Conservation (phyloP, 257 asterid genomes). For the Thymus mandschuricus region DNA sequence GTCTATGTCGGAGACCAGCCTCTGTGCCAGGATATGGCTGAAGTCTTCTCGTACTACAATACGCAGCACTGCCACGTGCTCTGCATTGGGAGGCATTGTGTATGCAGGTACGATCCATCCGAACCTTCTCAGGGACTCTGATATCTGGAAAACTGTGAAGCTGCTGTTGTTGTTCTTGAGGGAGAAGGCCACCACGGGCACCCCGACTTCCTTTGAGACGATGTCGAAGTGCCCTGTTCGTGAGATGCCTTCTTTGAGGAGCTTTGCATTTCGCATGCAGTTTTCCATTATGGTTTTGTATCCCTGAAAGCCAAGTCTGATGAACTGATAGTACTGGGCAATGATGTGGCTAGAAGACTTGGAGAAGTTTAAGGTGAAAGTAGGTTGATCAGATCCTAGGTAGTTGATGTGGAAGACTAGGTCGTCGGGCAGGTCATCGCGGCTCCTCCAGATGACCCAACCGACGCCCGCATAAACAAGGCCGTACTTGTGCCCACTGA, state of each 20-base stretch:
- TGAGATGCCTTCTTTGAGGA: constrained; percentile 54
- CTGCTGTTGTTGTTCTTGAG: constrained; percentile 66
- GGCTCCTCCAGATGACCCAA: constrained; percentile 78
- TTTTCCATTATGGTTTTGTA: constrained; percentile 68
- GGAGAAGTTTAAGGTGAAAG: constrained; percentile 80
- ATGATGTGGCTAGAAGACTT: constrained; percentile 76
- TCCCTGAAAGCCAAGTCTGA: constrained; percentile 80
- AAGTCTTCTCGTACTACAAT: constrained; percentile 75
- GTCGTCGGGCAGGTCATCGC: constrained; percentile 68
- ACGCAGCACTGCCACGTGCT: constrained; percentile 61
- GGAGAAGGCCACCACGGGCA: constrained; percentile 70
- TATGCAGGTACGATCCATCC: constrained; percentile 90
- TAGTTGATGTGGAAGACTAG: constrained; percentile 77
- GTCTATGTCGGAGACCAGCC: constrained; percentile 55
- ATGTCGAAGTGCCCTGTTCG: constrained; percentile 58
- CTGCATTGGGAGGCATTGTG: constrained; percentile 77
- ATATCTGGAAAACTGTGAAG: constrained; percentile 62
- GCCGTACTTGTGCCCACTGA: constrained; percentile 83
- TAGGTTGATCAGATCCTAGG: constrained; percentile 83
- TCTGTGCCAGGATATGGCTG: constrained; percentile 61
- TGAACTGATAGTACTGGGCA: constrained; percentile 81
- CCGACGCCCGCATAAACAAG: constrained; percentile 84
- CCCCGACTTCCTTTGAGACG: constrained; percentile 69
- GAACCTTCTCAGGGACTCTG: constrained; percentile 70
- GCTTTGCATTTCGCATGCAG: constrained; percentile 53